Evolutionary conservation across 2,329 filamentous ascomycete species (phyloP).

Genomic region (Alternaria brassicae): DNA sequence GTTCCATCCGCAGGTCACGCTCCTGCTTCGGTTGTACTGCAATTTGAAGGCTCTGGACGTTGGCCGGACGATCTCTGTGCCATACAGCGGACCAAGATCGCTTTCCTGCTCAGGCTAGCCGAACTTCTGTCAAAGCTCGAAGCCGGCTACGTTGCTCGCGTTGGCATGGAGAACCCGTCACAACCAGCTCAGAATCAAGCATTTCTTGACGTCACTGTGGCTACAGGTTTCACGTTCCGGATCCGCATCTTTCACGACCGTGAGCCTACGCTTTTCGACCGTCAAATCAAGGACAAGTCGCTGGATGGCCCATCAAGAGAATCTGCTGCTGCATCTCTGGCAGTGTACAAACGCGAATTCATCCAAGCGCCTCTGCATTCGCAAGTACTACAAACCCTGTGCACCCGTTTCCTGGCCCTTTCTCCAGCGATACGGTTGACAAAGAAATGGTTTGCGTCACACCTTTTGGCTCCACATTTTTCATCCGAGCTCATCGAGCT

Average conservation of each 20-base stretch:
- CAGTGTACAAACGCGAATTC: conserved; percentile 74
- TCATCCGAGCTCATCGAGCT: conserved; percentile 84
- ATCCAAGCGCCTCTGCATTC: conserved; percentile 77
- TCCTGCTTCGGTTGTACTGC: conserved; percentile 80
- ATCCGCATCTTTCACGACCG: conserved; percentile 88
- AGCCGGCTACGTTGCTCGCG: conserved; percentile 67
- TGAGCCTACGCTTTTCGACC: conserved; percentile 80
- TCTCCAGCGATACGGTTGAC: conserved; percentile 83
- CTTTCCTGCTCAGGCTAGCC: conserved; percentile 78
- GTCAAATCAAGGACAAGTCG: conserved; percentile 76
- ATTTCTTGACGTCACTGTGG: conserved; percentile 82
- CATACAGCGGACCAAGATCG: conserved; percentile 92
- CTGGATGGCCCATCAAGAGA: conserved; percentile 71
- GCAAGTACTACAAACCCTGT: conserved; percentile 80
- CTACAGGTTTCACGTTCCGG: conserved; percentile 76
- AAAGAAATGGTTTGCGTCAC: conserved; percentile 87
- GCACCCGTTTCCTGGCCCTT: conserved; percentile 79
- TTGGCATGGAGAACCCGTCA: conserved; percentile 81
- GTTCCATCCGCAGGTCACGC: conserved; percentile 57
- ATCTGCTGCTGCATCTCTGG: conserved; percentile 72
- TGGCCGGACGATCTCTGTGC: conserved; percentile 93
- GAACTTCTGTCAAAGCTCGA: conserved; percentile 72
- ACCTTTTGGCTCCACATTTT: conserved; percentile 80
- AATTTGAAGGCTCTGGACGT: conserved; percentile 89
- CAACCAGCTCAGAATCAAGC: conserved; percentile 75